Conservation (phyloP, 805 yeast species). For the Brettanomyces anomalus region DNA sequence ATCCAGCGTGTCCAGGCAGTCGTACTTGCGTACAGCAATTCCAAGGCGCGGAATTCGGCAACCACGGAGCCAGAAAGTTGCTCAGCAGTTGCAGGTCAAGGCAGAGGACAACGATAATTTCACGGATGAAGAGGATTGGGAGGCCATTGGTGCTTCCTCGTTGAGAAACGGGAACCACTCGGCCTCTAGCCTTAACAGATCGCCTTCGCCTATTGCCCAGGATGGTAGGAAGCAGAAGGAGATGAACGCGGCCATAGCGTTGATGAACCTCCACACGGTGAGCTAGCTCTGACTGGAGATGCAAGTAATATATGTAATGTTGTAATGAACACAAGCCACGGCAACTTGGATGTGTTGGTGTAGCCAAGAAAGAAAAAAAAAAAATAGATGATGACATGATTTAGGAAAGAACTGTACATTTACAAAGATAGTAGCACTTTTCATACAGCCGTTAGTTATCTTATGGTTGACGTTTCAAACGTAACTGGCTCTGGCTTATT, state of each 20-base stretch:
- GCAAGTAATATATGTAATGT: too few relatives aligned
- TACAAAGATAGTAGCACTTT: too few relatives aligned
- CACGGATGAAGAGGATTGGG: constrained; percentile 98
- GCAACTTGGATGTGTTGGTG: too few relatives aligned
- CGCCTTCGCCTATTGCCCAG: constrained; percentile 7
- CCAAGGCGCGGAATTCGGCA: constrained; percentile 22
- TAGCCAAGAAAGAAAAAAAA: too few relatives aligned
- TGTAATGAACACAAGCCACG: too few relatives aligned
- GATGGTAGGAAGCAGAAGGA: constrained; percentile 18
- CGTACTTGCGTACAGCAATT: constrained; percentile 28
- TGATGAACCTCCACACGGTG: constrained; percentile 22
- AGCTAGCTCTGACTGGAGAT: too few relatives aligned
- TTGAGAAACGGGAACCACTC: constrained; percentile 26
- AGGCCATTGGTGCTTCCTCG: constrained; percentile 71
- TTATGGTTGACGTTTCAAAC: too few relatives aligned
- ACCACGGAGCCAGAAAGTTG: too few relatives aligned
- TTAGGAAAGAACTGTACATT: too few relatives aligned
- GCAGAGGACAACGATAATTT: constrained; percentile 33
- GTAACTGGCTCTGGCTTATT: too few relatives aligned
- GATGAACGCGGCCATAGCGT: constrained; percentile 27
- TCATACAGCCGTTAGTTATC: too few relatives aligned
- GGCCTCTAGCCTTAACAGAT: constrained; percentile 13
- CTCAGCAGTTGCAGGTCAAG: background rate
- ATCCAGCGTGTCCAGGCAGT: constrained; percentile 28
- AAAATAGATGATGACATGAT: too few relatives aligned